Percentiles rank a stretch among this genome's conserved stretches.
Conservation (phyloP, 2,329 filamentous ascomycete species). For the Hymenoscyphus albidus region DNA sequence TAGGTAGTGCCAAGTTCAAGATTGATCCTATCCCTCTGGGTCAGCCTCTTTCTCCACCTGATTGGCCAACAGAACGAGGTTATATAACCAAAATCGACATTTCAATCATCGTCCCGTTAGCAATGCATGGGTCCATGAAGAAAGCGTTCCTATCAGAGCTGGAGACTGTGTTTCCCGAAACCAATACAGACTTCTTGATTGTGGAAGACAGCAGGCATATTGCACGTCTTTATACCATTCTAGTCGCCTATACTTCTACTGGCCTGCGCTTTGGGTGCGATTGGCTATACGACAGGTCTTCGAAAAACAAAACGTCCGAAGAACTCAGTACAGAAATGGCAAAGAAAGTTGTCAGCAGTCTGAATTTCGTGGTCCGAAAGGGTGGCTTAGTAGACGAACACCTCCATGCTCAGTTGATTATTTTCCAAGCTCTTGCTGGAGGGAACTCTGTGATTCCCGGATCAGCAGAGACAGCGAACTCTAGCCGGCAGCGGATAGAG, state of each 20-base stretch:
- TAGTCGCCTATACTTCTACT: conserved; percentile 50
- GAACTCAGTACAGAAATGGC: conserved; percentile 41
- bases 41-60: conserved; percentile 37
- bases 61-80: conserved; percentile 30
- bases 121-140: conserved; percentile 43
- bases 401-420: conserved; percentile 58
- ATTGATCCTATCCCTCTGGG: conserved; percentile 40
- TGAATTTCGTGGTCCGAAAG: conserved; percentile 44
- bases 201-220: conserved; percentile 50
- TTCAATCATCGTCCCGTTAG: conserved; percentile 47
- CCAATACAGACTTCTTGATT: conserved; percentile 43
- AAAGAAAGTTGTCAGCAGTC: conserved; percentile 42
- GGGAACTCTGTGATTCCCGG: conserved; percentile 41
- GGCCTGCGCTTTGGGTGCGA: conserved; percentile 50
- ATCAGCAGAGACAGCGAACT: conserved; percentile 15
- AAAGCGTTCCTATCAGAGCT: conserved; percentile 41
- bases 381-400: conserved; percentile 51
- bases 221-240: conserved; percentile 51
- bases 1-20: conserved; percentile 42
- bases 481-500: conserved; percentile 39
- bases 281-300: conserved; percentile 41
- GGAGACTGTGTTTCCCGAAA: conserved; percentile 40
- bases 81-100: conserved; percentile 47
- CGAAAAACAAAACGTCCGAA: conserved; percentile 28
- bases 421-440: conserved; percentile 56